Evolutionary conservation across 169 alveolate genomes (phyloP).

Genomic region (Cytauxzoon felis): DNA sequence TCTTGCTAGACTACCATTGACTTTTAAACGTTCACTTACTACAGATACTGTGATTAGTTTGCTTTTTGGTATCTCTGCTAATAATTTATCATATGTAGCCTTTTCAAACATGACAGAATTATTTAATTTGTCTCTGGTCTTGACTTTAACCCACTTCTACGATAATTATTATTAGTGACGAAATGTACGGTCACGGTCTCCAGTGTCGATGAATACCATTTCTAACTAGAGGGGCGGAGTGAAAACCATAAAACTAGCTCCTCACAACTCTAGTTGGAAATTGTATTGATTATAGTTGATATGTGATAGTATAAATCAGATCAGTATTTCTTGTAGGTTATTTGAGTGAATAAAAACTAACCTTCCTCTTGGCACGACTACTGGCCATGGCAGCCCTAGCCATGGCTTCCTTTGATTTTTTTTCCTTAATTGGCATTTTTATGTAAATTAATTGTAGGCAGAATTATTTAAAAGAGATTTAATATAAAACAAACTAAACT

Average conservation of each 20-base stretch:
- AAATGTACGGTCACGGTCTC: no score
- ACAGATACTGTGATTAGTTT: conserved; percentile 87
- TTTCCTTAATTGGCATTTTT: conserved; percentile 65
- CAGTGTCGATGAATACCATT: no score
- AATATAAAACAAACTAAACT: no score
- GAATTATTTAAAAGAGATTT: no score
- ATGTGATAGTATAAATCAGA: no score
- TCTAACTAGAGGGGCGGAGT: no score
- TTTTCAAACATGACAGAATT: conserved; percentile 91
- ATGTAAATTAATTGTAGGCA: no score
- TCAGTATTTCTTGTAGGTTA: no score
- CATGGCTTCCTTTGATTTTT: conserved; percentile 67
- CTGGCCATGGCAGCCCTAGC: conserved; percentile 68
- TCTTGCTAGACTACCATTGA: conserved; percentile 87
- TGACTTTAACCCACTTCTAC: conserved; percentile 88
- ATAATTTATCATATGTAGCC: conserved; percentile 84
- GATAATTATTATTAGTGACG: conserved; percentile 9
- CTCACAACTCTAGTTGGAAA: no score
- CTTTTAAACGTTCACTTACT: conserved; percentile 87
- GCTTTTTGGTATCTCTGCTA: conserved; percentile 88
- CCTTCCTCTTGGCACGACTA: conserved; percentile 63
- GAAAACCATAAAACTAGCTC: no score
- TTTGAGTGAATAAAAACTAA: neutral
- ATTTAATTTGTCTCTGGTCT: conserved; percentile 92
- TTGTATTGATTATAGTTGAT: no score